Conservation (phyloP, 2,329 filamentous ascomycete genomes). For the Monilinia laxa region DNA sequence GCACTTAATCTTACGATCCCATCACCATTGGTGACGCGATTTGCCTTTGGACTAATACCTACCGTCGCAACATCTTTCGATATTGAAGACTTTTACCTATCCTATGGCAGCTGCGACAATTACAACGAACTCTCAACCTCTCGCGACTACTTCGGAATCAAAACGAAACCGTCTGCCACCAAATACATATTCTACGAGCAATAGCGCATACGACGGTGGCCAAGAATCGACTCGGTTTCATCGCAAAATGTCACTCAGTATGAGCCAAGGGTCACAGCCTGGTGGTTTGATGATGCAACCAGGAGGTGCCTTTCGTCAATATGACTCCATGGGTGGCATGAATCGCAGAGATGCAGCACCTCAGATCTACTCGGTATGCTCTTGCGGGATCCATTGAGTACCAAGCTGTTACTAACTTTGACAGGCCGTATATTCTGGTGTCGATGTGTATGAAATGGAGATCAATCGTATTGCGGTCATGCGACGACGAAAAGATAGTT, state of each 20-base stretch:
- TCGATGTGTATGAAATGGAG: conserved; percentile 98
- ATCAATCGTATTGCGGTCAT: conserved; percentile 91
- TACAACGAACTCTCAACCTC: conserved; percentile 34
- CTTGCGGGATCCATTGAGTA: conserved; percentile 20
- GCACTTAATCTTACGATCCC: neutral
- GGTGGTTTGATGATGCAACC: conserved; percentile 40
- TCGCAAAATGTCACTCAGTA: conserved; percentile 40
- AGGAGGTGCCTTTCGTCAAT: conserved; percentile 37
- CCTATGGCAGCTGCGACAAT: conserved; percentile 36
- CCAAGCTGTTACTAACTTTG: conserved; percentile 13
- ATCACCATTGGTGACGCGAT: conserved; percentile 24
- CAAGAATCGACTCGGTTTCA: conserved; percentile 30
- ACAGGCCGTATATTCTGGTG: conserved; percentile 87
- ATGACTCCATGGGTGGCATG: conserved; percentile 33
- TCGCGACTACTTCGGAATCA: conserved; percentile 36
- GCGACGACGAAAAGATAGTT: conserved; percentile 91
- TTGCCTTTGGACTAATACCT: conserved; percentile 1
- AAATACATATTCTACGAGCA: conserved; percentile 29
- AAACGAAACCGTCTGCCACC: conserved; percentile 35
- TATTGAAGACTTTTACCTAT: conserved; percentile 21
- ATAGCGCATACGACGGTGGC: conserved; percentile 31
- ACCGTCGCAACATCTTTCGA: conserved; percentile 9
- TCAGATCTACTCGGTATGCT: conserved; percentile 62
- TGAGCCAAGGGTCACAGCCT: conserved; percentile 40
- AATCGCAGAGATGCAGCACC: conserved; percentile 42